These are phyloP conservation scores for Amaranthus tricolor DNA, from an alignment of 179 eudicot species.

Conservation along the genomic window DNA sequence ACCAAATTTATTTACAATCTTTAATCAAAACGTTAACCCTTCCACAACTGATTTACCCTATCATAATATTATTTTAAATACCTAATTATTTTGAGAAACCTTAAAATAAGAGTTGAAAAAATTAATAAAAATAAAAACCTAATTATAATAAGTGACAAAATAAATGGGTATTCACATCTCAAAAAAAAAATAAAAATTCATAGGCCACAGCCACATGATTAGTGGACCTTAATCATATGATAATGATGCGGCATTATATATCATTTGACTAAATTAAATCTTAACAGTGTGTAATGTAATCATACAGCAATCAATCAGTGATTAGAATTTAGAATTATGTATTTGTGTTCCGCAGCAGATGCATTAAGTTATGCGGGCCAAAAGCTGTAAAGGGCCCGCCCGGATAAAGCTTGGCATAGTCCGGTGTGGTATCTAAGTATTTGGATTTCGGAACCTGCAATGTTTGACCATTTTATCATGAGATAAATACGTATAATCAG, in stretches of 20 bases:
- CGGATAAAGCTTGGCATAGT: not conserved
- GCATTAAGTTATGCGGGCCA: not conserved
- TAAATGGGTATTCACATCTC: no score
- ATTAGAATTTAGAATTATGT: not conserved
- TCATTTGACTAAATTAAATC: conserved; percentile 5
- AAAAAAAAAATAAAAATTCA: not conserved
- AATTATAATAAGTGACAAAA: not conserved
- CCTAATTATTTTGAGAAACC: not conserved
- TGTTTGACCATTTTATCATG: no score
- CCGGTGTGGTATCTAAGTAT: no score
- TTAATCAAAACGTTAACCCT: no score
- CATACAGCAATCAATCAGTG: not conserved
- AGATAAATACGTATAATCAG: no score
- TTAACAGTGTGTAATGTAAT: not conserved
- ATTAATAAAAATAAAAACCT: not conserved
- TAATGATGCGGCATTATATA: not conserved
- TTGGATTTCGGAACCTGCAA: no score
- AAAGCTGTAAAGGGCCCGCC: not conserved
- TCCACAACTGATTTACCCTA: no score
- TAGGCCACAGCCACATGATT: conserved; percentile 10
- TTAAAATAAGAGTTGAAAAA: not conserved
- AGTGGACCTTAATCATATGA: conserved; percentile 2
- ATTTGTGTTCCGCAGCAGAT: not conserved
- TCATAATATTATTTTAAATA: not conserved
- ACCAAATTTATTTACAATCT: no score